Evolutionary conservation across 2,329 filamentous ascomycete genomes (phyloP).

Genomic region (Monilinia vaccinii-corymbosi): DNA sequence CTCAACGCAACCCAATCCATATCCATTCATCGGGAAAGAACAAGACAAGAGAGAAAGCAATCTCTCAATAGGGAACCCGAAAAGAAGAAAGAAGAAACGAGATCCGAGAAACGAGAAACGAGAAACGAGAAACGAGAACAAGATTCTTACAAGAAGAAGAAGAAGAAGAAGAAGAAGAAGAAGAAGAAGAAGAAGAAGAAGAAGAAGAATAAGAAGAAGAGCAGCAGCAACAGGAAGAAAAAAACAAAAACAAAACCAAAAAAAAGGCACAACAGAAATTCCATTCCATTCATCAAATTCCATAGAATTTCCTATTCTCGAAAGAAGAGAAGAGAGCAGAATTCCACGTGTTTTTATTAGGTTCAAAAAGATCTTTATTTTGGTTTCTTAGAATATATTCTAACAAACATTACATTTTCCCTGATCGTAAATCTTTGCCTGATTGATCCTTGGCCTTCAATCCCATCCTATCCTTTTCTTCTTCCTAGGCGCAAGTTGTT

Average conservation of each 20-base stretch:
- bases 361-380: background rate
- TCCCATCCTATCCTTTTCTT: background rate
- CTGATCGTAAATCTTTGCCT: conserved; percentile 10
- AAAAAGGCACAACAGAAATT: conserved; percentile 1
- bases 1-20: background rate
- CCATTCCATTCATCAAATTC: background rate
- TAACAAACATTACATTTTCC: conserved; percentile 8
- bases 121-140: too few relatives aligned
- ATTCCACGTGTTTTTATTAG: conserved; percentile 9
- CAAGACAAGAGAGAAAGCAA: background rate
- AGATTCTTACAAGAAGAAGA: too few relatives aligned
- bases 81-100: background rate
- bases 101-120: too few relatives aligned
- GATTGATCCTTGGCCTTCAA: conserved; percentile 9
- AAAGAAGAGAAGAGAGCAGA: background rate
- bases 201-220: background rate
- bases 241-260: background rate
- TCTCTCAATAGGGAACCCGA: background rate
- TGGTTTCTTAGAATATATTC: conserved; percentile 5
- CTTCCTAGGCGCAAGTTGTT: conserved; percentile 6
- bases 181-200: background rate
- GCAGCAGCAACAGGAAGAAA: background rate
- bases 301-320: conserved; percentile 6
- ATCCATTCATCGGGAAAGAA: background rate
- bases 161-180: background rate